A percentile compares a stretch with the other conserved stretches of the same genome.
phyloP scores from a whole-genome alignment of 768 basidiomycete genomes.

The Boletus rufocinnamomeus region DNA sequence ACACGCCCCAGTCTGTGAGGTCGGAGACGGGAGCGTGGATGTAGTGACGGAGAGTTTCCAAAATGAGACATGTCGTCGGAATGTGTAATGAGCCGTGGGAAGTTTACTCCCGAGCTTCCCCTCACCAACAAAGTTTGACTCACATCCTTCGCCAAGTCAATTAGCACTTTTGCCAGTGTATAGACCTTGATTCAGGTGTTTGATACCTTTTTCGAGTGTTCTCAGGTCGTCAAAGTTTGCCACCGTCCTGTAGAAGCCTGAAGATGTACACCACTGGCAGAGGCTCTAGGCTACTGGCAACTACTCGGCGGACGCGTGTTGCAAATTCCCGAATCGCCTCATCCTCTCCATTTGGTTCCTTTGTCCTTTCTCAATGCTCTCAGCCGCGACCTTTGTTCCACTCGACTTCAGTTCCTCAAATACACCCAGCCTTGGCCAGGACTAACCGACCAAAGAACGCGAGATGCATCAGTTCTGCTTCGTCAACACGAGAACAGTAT shows the following conservation, averaged over 20 bases:
- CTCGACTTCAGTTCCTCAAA: background rate
- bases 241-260: background rate
- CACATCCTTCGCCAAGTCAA: background rate
- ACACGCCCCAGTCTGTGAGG: background rate
- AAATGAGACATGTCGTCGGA: slow-evolving; percentile 25
- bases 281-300: background rate
- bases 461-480: slow-evolving; percentile 5
- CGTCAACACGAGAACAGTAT: slow-evolving; percentile 13
- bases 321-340: background rate
- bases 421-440: background rate
- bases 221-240: background rate
- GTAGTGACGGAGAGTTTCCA: slow-evolving; percentile 18
- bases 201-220: background rate
- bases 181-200: background rate
- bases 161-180: background rate
- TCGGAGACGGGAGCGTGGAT: background rate
- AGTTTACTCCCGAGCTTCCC: background rate
- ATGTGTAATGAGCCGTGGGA: slow-evolving; percentile 7
- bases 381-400: background rate
- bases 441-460: background rate
- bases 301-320: slow-evolving; percentile 9
- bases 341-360: background rate
- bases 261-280: slow-evolving; percentile 9
- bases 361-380: background rate
- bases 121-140: background rate